Percentiles rank a stretch among this genome's conserved stretches.
These are phyloP conservation scores for Podila verticillata DNA, from an alignment of 192 early-diverging fungal genomes.

Conservation along the genomic window DNA sequence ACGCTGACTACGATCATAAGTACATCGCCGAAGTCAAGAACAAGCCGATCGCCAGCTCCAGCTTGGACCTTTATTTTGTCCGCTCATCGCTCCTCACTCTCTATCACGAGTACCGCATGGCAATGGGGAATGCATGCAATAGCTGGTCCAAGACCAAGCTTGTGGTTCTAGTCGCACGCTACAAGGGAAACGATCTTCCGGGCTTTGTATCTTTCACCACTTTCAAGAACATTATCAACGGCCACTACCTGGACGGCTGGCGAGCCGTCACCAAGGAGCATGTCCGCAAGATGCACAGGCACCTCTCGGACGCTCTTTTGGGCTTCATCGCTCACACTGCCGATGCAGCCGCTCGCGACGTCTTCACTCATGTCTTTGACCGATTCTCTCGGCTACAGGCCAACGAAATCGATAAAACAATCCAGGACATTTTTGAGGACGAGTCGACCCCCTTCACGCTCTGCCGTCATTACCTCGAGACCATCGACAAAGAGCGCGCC, in stretches of 20 bases:
- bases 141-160: not conserved
- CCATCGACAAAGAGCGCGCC: conserved; percentile 1
- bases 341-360: not conserved
- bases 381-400: not conserved
- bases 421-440: conserved; percentile 4
- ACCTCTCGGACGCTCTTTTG: not conserved
- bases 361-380: conserved; percentile 15
- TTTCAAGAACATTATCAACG: conserved; percentile 15
- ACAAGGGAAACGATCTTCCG: not conserved
- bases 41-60: not conserved
- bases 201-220: not conserved
- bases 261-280: not conserved
- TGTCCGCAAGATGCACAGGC: not conserved
- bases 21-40: conserved; percentile 8
- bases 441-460: conserved; percentile 7
- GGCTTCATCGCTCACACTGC: not conserved
- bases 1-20: conserved; percentile 1
- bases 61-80: not conserved
- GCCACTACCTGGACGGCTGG: conserved; percentile 5
- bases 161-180: not conserved
- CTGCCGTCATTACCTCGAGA: not conserved
- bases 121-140: not conserved
- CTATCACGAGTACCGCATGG: conserved; percentile 1
- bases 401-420: not conserved
- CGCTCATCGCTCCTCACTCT: not conserved